Evolutionary conservation across 495 filamentous ascomycete species (phyloP).

Genomic region (Amphirosellinia nigrospora): DNA sequence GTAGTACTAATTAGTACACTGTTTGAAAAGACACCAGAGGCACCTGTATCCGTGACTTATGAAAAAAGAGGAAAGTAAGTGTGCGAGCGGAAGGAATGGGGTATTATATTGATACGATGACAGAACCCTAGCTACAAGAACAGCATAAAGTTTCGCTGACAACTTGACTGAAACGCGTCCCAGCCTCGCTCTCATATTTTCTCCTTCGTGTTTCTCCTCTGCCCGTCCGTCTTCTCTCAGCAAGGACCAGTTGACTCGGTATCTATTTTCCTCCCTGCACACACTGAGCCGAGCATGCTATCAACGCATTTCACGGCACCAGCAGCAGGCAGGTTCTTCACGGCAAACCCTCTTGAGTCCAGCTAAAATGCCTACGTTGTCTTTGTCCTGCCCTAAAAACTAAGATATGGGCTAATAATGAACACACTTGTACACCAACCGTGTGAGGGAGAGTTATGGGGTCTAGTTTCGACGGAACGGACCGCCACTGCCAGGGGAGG

Average conservation of each 20-base stretch:
- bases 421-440: background rate
- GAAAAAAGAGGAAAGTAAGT: background rate
- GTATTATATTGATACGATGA: constrained; percentile 27
- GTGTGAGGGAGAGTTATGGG: background rate
- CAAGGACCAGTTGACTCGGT: background rate
- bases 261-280: background rate
- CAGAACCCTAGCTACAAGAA: constrained; percentile 10
- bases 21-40: too few relatives aligned
- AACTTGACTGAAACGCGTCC: constrained; percentile 12
- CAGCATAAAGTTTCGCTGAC: background rate
- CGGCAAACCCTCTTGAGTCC: background rate
- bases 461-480: constrained; percentile 42
- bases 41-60: background rate
- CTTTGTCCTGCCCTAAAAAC: background rate
- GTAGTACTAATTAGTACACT: too few relatives aligned
- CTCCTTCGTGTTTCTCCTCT: background rate
- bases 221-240: background rate
- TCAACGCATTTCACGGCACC: background rate
- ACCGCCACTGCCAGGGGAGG: constrained; percentile 45
- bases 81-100: constrained; percentile 26
- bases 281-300: background rate
- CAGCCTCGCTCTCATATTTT: background rate
- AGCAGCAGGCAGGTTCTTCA: background rate
- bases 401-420: constrained; percentile 8
- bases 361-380: background rate